Base-by-base conservation (phyloP, 1,284 basidiomycete genomes). In the Pisolithus thermaeus region DNA sequence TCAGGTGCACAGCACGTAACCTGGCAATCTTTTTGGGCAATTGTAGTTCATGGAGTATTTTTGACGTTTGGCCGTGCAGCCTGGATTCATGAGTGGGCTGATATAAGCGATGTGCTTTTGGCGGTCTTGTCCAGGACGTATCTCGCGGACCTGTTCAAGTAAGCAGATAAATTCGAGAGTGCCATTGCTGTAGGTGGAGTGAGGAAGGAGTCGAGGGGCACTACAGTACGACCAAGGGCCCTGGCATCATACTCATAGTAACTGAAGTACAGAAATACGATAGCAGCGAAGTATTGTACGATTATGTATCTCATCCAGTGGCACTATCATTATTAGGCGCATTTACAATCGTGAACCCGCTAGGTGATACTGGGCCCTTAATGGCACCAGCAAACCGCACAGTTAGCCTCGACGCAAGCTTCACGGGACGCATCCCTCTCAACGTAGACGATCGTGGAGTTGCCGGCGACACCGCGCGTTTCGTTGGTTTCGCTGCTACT, bases 91-190 rank as follows among this genome's bases (percentile, higher is more conserved):
- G 6, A 28, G 28, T 49, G 37, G 36, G 46, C 50, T 30, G 30
- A 37, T 46, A 52, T 59, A 59, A 30, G 51, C 50, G 48, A 60
- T 61, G 49, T 69, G 55, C 65, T 67, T 64, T 70, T 67, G 56
- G 63, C 56, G 18, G 65, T 54, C 53, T 65, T 68, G 62, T 69
- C 67, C 42, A 47, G 56, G 43, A 67, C 54, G 28, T 66, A 53
- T 47, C 66, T 69, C 6, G 65, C 58, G 16, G 65, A 68, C 59
- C 65, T 64, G 46, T 55, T 61, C 7, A 77, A 49, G 52, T 75
- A 77, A 28, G 64, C 57, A 23, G 62, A 53, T 12, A 72, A 54
- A 25, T 65, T 63, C 7, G 72, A 66, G 56, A 70, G 59, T n/a
- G 57, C 54, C 69, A 70, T 70, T n/a, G 20, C 52, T 22, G 25